A percentile compares a stretch with the other conserved stretches of the same genome.
These are phyloP conservation scores for Saccharomyces pastorianus DNA, from an alignment of 1,139 yeast species.

Conservation along the genomic window DNA sequence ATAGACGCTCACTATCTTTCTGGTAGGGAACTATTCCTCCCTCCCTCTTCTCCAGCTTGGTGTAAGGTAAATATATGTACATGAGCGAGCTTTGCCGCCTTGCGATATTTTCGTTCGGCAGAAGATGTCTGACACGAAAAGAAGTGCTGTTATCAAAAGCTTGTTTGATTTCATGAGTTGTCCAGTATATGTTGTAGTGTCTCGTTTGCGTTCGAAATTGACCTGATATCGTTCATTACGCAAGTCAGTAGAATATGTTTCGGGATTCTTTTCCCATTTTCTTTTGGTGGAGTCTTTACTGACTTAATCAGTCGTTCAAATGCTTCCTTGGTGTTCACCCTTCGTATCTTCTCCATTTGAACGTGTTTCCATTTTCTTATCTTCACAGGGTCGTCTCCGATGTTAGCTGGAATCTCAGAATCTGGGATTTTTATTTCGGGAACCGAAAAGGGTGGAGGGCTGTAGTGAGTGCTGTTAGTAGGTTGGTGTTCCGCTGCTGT, in stretches of 20 bases:
- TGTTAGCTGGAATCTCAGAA: conserved; percentile 19
- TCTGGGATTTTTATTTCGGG: conserved; percentile 26
- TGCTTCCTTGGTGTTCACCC: conserved; percentile 25
- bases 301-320: conserved; percentile 24
- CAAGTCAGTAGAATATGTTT: conserved; percentile 24
- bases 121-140: no score
- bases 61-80: neutral
- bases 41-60: neutral
- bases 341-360: conserved; percentile 27
- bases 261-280: conserved; percentile 24
- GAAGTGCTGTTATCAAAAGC: neutral
- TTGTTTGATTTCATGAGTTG: neutral
- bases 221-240: conserved; percentile 27
- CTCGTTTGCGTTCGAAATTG: conserved; percentile 23
- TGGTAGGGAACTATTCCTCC: no score
- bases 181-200: conserved; percentile 15
- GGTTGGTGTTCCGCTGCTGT: conserved; percentile 1
- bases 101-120: neutral
- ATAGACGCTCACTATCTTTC: no score
- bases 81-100: neutral
- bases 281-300: conserved; percentile 18
- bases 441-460: conserved; percentile 12
- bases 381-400: conserved; percentile 14
- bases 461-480: conserved; percentile 3
- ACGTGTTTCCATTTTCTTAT: conserved; percentile 32